A percentile compares a stretch with the other conserved stretches of the same genome.
These are phyloP conservation scores for Mycena sp. DNA, from an alignment of 1,284 basidiomycete species.

Conservation along the genomic window DNA sequence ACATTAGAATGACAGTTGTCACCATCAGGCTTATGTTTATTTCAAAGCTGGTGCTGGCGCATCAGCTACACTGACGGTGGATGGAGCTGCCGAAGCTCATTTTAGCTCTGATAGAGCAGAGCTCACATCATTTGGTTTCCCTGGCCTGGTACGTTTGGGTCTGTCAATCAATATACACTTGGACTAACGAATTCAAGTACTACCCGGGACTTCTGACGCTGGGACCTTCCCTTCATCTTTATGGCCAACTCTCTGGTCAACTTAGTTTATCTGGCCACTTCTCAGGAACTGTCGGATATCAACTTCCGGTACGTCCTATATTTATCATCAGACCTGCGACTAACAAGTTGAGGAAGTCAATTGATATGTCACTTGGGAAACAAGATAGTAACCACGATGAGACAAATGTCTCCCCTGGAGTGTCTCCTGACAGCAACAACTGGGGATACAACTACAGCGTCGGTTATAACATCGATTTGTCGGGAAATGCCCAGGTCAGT, in stretches of 20 bases:
- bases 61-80: background rate
- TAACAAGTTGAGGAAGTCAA: background rate
- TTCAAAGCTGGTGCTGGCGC: conserved; percentile 30
- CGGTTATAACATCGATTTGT: conserved; percentile 30
- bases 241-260: conserved; percentile 25
- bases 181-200: conserved; percentile 4
- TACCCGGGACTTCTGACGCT: conserved; percentile 34
- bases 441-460: conserved; percentile 13
- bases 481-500: conserved; percentile 18
- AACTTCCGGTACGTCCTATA: too few relatives aligned
- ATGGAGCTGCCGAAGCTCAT: background rate
- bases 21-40: conserved; percentile 36
- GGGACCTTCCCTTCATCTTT: conserved; percentile 34
- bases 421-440: background rate
- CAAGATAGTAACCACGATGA: background rate
- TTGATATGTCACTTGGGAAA: conserved; percentile 12
- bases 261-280: background rate
- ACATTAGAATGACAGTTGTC: too few relatives aligned
- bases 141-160: background rate
- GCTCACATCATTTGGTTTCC: background rate
- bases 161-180: background rate
- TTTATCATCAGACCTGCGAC: too few relatives aligned
- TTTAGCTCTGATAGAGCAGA: too few relatives aligned
- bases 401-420: background rate
- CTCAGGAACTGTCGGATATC: too few relatives aligned